Conservation (phyloP, 345 rosid species). For the Microthlaspi erraticum region DNA sequence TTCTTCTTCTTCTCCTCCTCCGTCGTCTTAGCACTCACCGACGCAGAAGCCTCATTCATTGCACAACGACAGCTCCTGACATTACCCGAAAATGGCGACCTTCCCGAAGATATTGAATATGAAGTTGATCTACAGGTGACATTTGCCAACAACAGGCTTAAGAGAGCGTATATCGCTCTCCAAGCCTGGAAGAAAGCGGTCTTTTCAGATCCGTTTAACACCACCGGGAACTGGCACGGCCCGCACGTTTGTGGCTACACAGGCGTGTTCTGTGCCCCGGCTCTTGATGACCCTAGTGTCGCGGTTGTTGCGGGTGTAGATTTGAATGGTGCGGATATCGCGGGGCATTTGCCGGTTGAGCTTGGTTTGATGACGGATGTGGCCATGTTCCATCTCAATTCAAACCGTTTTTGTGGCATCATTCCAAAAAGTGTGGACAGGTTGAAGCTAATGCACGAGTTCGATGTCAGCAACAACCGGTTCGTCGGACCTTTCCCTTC, state of each 20-base stretch:
- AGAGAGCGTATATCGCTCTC: conserved; percentile 67
- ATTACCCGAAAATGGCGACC: conserved; percentile 49
- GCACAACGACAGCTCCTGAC: conserved; percentile 70
- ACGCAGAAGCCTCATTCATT: conserved; percentile 61
- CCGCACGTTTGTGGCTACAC: conserved; percentile 64
- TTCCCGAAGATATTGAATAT: conserved; percentile 44
- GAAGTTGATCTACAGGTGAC: conserved; percentile 45
- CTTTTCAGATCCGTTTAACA: conserved; percentile 74
- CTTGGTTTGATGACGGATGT: conserved; percentile 65
- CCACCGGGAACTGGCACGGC: conserved; percentile 78
- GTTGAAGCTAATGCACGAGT: conserved; percentile 66
- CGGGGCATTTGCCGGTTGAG: conserved; percentile 74
- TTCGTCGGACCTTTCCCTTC: conserved; percentile 76
- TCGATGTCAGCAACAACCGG: conserved; percentile 85
- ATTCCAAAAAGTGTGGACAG: conserved; percentile 61
- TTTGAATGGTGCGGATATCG: conserved; percentile 79
- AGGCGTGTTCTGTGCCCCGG: conserved; percentile 74
- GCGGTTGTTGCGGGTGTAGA: conserved; percentile 73
- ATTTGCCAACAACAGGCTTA: conserved; percentile 65
- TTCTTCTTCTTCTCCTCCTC: conserved; percentile 39
- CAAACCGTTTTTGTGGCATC: conserved; percentile 84
- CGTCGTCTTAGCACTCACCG: conserved; percentile 52
- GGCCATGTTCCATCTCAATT: conserved; percentile 70
- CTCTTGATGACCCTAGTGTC: conserved; percentile 57
- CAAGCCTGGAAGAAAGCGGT: conserved; percentile 81